phyloP scores from a whole-genome alignment of 495 filamentous ascomycete species.

The Lepraria neglecta region DNA sequence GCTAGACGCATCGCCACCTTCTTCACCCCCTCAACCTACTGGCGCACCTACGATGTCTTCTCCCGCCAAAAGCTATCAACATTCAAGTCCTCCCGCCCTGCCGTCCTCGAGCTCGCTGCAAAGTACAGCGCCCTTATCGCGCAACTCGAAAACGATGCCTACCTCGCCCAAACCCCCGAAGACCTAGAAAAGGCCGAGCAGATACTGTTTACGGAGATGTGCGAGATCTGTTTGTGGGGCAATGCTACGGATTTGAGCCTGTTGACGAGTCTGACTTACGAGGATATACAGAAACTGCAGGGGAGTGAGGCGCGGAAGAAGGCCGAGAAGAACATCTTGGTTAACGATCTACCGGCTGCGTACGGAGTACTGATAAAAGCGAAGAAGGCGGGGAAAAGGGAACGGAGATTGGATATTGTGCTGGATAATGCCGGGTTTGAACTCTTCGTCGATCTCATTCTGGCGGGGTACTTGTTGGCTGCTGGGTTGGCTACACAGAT shows the following conservation, averaged over 20 bases:
- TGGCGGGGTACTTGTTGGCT: slow-evolving; percentile 81
- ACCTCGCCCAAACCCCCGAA: slow-evolving; percentile 32
- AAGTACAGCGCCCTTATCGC: slow-evolving; percentile 61
- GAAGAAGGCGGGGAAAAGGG: slow-evolving; percentile 44
- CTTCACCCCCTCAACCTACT: slow-evolving; percentile 72
- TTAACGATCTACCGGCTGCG: slow-evolving; percentile 70
- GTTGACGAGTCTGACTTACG: slow-evolving; percentile 81
- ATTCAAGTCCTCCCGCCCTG: slow-evolving; percentile 85
- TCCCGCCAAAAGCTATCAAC: slow-evolving; percentile 84
- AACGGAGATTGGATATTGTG: slow-evolving; percentile 79
- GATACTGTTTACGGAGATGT: slow-evolving; percentile 84
- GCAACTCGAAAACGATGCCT: slow-evolving; percentile 43
- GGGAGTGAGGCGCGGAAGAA: slow-evolving; percentile 76
- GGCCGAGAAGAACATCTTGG: slow-evolving; percentile 80
- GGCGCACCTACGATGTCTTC: slow-evolving; percentile 92
- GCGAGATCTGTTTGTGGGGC: slow-evolving; percentile 95
- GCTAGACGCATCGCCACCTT: slow-evolving; percentile 65
- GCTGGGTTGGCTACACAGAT: slow-evolving; percentile 75
- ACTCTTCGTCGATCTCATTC: slow-evolving; percentile 85
- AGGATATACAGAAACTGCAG: slow-evolving; percentile 94
- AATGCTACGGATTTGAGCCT: slow-evolving; percentile 95
- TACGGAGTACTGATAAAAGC: slow-evolving; percentile 64
- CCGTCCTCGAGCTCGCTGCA: slow-evolving; percentile 79
- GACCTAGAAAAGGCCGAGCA: slow-evolving; percentile 63
- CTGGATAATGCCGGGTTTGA: slow-evolving; percentile 97